Base-by-base conservation (phyloP, 1,284 basidiomycete species). In the Taiwanofungus camphoratus region DNA sequence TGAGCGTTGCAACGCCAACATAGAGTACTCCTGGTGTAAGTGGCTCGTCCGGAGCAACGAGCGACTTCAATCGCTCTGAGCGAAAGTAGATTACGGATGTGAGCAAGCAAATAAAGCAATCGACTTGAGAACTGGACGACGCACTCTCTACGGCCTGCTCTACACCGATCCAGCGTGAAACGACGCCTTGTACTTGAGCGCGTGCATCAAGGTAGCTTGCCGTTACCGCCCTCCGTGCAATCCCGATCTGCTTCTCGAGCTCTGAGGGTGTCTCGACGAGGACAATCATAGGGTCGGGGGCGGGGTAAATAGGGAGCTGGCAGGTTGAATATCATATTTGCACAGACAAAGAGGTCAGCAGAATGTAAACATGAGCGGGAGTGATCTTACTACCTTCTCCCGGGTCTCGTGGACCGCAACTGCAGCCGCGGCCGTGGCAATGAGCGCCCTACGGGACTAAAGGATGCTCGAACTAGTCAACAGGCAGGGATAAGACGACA, bases 11-110 rank as follows among this genome's bases (percentile, higher is more conserved):
- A 30, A 97, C 79, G 36, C 91, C 89, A 43, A 92, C 83, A 67
- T 93, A 94, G 46, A 94, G 81, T 9, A 87, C 60, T 15, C 87
- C 89, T 1, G 93, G 93, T 5, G 84, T 92, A 29, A 96, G 74
- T 1, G 82, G 71, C 67, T 97, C 93, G 40, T 85, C 73, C 1
- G 80, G 75, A 1, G 88, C 80, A 19, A 89, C 67, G 54, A 96
- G 76, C 4, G 83, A 76, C 64, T 92, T 93, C 35, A 95, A 71
- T 48, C 89, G 82, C 48, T 71, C 91, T 93, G 51, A 23, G 22
- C 9, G 21, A 8, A 13, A 0, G 32, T 36, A 46, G 19, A 18
- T 13, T 11, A 5, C 2, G 34, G 21, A 13, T 20, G 19, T n/a
- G n/a, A 33, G 11, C 27, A 24, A 23, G 21, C 22, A 18, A 4